Evolutionary conservation across 768 basidiomycete genomes (phyloP), one percentile per base, ranked within the genome.

Genomic region (Astraeus odoratus): DNA sequence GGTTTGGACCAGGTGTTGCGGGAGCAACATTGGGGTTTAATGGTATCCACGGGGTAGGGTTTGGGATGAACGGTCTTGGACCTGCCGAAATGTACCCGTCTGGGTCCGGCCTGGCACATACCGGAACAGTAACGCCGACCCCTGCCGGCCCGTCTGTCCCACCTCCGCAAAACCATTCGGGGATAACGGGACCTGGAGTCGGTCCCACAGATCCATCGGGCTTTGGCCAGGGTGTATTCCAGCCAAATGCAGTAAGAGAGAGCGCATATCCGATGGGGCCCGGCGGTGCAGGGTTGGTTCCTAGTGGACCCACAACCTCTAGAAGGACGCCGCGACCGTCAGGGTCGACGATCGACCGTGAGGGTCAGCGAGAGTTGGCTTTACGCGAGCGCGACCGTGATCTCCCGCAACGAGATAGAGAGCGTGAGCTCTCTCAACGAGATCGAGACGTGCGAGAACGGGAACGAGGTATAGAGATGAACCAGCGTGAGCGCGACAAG

Each of bases 281-380:
- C 24, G 52, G 54, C 23, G 44, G 37, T 8, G 33, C 29, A 20
- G 57, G 57, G 27, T 27, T 57, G 35, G 8, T 9, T 6, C n/a
- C 8, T 10, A 16, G 27, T 19, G 39, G 26, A 8, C 25, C 55
- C 16, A 46, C 50, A 16, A 60, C 49, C 23, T 20, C 39, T 8
- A 55, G 55, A 18, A 55, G 59, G 34, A 53, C 51, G 9, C 59
- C 52, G 30, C 59, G 60, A 20, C 51, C 57, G 15, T 49, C 59
- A 1, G 47, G 40, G n/a, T 57, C 26, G 51, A 57, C 19, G 68
- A 71, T 70, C 51, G 69, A 68, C 6, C 59, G 60, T 41, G 46
- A 59, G 35, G 54, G 52, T 40, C 63, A 62, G 47, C 56, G 51
- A 1, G 62, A 64, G 27, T 44, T 55, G 47, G 46, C 16, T 22